Evolutionary conservation across 495 filamentous ascomycete species (phyloP), one percentile per base, ranked within the genome.

Genomic region (Penicillium subrubescens): DNA sequence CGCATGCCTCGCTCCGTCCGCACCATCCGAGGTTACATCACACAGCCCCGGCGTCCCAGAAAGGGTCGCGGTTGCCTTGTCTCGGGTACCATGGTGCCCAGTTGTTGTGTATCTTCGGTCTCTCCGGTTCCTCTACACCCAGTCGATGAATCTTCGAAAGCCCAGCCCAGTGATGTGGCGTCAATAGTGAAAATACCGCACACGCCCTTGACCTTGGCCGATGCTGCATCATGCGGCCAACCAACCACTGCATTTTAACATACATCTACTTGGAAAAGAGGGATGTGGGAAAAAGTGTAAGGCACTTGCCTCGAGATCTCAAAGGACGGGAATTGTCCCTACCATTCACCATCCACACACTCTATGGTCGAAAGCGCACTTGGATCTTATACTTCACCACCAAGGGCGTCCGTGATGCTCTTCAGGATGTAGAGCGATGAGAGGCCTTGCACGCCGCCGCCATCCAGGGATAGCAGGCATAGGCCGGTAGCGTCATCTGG

Each of bases 181-280:
- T 48, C 34, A 61, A 61, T 61, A 54, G 59, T 48, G 29, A 43
- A 61, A 61, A 61, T 54, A 43, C 59, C 50, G 48, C 48, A 61
- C 57, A 50, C 41, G 39, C 43, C 29, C 33, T 29, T 52, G 21
- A 35, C 31, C 34, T 54, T 6, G 34, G 25, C 17, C 33, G 48
- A 53, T 37, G 23, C 25, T 53, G 11, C 50, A 21, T 53, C 50
- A 3, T 53, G 11, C 50, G 57, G 23, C 11, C 19, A 60, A 60
- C 51, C 4, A 43, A 7, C 35, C 29, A 50, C 57, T 34, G 57
- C 57, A n/a, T n/a, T n/a, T n/a, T n/a, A n/a, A n/a, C n/a, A n/a
- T n/a, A n/a, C n/a, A n/a, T n/a, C n/a, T n/a, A n/a, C n/a, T n/a
- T n/a, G n/a, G n/a, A n/a, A n/a, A n/a, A n/a, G n/a, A n/a, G n/a